Percentiles rank a stretch among this genome's conserved stretches.
These are phyloP conservation scores for Aleurites moluccanus DNA, from an alignment of 441 rosid genomes.

Conservation along the genomic window DNA sequence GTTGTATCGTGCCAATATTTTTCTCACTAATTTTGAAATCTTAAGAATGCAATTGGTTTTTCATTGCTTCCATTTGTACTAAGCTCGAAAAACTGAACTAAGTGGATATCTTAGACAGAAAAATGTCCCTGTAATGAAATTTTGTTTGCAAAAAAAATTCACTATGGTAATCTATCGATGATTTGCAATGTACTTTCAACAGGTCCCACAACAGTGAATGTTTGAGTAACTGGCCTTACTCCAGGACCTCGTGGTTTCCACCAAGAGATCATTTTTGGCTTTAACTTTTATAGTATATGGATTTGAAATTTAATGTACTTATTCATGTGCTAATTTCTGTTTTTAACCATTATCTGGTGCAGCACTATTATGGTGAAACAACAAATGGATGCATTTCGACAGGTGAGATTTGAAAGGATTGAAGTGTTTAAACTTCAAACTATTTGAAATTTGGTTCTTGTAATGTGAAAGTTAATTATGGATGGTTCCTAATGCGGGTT, in stretches of 20 bases:
- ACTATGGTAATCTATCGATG: not conserved
- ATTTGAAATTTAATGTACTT: slow-evolving; percentile 7
- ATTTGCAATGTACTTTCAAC: slow-evolving; percentile 25
- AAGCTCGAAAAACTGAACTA: not conserved
- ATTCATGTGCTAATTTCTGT: not conserved
- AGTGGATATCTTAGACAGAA: not conserved
- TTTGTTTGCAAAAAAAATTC: not conserved
- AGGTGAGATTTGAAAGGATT: slow-evolving; percentile 40
- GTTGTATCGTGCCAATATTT: not conserved
- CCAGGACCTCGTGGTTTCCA: slow-evolving; percentile 94
- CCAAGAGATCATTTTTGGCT: slow-evolving; percentile 48
- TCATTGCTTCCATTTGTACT: not conserved
- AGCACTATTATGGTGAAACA: slow-evolving; percentile 96
- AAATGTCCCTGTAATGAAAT: not conserved
- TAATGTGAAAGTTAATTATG: not conserved
- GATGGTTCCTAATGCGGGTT: slow-evolving; percentile 6
- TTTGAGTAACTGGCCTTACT: slow-evolving; percentile 75
- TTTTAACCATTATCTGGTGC: slow-evolving; percentile 17
- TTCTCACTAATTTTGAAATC: not conserved
- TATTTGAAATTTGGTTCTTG: not conserved
- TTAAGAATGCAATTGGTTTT: not conserved
- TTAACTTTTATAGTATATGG: slow-evolving; percentile 12
- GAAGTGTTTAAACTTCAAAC: not conserved
- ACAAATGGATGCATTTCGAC: slow-evolving; percentile 97
- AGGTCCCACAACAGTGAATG: slow-evolving; percentile 89